phyloP scores from a whole-genome alignment of 176 grass and related monocot genomes.

The Leersia perrieri region DNA sequence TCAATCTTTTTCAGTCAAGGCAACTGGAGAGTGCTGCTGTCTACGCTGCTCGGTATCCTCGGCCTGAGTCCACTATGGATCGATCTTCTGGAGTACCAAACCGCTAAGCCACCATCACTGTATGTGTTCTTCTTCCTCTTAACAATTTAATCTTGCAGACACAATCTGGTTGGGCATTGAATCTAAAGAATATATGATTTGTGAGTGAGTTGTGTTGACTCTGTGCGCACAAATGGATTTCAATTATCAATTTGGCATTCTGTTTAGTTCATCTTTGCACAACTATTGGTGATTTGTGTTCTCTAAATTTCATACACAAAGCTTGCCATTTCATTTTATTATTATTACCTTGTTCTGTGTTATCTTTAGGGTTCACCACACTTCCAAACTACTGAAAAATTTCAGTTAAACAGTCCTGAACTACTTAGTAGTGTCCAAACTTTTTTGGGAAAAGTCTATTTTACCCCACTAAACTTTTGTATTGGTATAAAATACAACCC shows the following conservation, averaged over 20 bases:
- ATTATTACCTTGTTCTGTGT: too few species aligned
- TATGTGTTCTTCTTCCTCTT: constrained; percentile 31
- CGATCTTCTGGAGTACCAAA: constrained; percentile 45
- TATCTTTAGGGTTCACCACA: too few species aligned
- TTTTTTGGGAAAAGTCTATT: too few species aligned
- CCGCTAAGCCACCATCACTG: constrained; percentile 38
- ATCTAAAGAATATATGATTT: not conserved
- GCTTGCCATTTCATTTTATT: too few species aligned
- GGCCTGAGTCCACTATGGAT: constrained; percentile 38
- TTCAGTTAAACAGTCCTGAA: too few species aligned
- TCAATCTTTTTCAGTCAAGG: not conserved
- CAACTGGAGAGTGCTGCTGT: constrained; percentile 55
- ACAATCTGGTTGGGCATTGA: not conserved
- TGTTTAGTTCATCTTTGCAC: not conserved
- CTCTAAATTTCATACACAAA: too few species aligned
- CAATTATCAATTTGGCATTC: not conserved
- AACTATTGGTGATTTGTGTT: not conserved
- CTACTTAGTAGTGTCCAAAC: too few species aligned
- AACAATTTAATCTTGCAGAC: not conserved
- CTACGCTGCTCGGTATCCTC: constrained; percentile 47
- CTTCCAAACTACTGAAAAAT: too few species aligned
- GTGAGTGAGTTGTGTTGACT: too few species aligned
- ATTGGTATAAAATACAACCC: too few species aligned
- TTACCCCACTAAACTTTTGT: too few species aligned
- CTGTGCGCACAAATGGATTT: not conserved